Base-by-base conservation (phyloP, 192 early-diverging fungal species). In the Gamsiella multidivaricata region DNA sequence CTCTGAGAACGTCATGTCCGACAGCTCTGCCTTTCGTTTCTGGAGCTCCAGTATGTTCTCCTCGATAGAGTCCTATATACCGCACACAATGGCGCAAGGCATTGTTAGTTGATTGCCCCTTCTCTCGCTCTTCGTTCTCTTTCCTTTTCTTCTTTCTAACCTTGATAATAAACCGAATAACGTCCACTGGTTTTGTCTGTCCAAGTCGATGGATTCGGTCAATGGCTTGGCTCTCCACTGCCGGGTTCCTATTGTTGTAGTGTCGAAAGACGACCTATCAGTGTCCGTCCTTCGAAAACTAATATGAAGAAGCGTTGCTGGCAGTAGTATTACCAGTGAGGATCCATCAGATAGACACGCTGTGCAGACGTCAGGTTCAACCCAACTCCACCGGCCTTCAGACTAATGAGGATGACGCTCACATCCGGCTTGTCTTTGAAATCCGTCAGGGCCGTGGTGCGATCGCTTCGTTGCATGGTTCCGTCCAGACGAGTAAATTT, bases 161-260 rank as follows among this genome's bases (percentile, higher is more conserved):
- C 55, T 85, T 82, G 29, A 91, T 79, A 61, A 93, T 87, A 61
- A 90, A 91, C 33, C 89, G 85, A 17, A 87, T 81, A 2, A 90
- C 86, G n/a, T 85, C 84, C 31, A 93, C 88, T 0, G 88, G 85
- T 18, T 82, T 72, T 26, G 55, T 81, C 62, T 95, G 94, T 20
- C 94, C 94, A 14, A 95, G 80, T 18, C 94, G 84, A 69, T 95
- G 92, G 47, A 95, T 88, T 29, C 94, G 90, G 74, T 95, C 94
- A 33, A 95, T 89, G 0, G 94, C 94, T 64, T 95, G 94, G 32
- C 85, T 81, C 80, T 95, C 91, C 9, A 92, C 89, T 15, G 90
- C 88, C 34, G 87, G 88, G 63, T 93, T 94, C 93, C 91, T 76
- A 47, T 22, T 9, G 18, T 33, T 3, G n/a, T n/a, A n/a, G n/a